phyloP scores from a whole-genome alignment of 2,329 filamentous ascomycete species.

The Penicillium thymicola region DNA sequence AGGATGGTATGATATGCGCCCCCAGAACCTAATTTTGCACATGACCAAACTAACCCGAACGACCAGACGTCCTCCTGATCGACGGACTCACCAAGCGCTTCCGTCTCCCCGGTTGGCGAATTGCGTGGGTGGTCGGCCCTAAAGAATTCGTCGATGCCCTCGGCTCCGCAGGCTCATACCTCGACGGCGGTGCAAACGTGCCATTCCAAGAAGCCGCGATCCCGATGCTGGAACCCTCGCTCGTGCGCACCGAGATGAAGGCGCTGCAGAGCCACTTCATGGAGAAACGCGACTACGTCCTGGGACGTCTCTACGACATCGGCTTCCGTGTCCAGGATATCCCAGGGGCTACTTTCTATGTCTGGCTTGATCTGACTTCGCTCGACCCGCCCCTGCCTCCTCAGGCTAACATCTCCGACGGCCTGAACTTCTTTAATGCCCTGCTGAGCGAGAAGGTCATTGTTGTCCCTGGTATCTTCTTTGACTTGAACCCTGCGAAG shows the following conservation, averaged over 20 bases:
- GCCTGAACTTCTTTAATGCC: slow-evolving; percentile 94
- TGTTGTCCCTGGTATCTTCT: slow-evolving; percentile 96
- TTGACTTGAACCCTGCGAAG: slow-evolving; percentile 88
- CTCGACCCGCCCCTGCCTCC: slow-evolving; percentile 54
- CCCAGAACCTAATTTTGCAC: neutral
- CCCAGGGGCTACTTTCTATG: slow-evolving; percentile 91
- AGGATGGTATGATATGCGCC: slow-evolving; percentile 52
- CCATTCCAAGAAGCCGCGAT: slow-evolving; percentile 94
- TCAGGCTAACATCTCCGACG: slow-evolving; percentile 73
- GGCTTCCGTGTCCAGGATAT: slow-evolving; percentile 82
- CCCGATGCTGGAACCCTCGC: slow-evolving; percentile 81
- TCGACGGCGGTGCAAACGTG: slow-evolving; percentile 90
- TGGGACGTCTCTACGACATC: slow-evolving; percentile 74
- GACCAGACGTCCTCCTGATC: slow-evolving; percentile 78
- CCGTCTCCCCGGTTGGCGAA: slow-evolving; percentile 91
- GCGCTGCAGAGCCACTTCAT: slow-evolving; percentile 87
- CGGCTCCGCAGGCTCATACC: slow-evolving; percentile 86
- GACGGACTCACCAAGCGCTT: slow-evolving; percentile 97
- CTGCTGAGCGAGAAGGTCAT: slow-evolving; percentile 93
- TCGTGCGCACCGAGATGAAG: slow-evolving; percentile 81
- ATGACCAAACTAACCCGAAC: slow-evolving; percentile 5
- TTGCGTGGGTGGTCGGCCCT: slow-evolving; percentile 92
- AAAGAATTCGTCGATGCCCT: slow-evolving; percentile 96
- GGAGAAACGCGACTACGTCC: slow-evolving; percentile 88
- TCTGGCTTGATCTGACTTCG: slow-evolving; percentile 65